These are phyloP conservation scores for Phlegmacium glaucopus DNA, from an alignment of 768 basidiomycete genomes.

Conservation along the genomic window DNA sequence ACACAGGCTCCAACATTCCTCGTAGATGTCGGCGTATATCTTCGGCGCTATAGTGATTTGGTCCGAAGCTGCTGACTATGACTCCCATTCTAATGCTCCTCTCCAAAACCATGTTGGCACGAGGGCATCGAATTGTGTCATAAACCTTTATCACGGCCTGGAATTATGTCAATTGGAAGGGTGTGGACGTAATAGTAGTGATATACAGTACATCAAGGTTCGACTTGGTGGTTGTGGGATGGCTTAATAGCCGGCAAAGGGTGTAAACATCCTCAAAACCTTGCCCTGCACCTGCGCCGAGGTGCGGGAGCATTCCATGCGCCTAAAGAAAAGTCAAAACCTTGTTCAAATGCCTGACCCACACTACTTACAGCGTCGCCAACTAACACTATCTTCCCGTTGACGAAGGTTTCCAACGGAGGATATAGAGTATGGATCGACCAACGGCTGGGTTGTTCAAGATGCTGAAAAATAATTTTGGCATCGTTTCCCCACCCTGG, in stretches of 20 bases:
- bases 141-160: constrained; percentile 48
- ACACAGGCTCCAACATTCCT: constrained; percentile 46
- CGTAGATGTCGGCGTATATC: constrained; percentile 31
- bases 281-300: constrained; percentile 58
- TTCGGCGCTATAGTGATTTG: constrained; percentile 24
- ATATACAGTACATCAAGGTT: constrained; percentile 37
- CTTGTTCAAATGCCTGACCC: background rate
- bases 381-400: constrained; percentile 44
- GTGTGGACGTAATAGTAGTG: background rate
- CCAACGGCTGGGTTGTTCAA: constrained; percentile 49
- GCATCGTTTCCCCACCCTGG: constrained; percentile 46
- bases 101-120: constrained; percentile 46
- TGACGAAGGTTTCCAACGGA: constrained; percentile 40
- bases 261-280: constrained; percentile 55
- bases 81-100: constrained; percentile 39
- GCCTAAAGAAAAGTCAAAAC: constrained; percentile 31
- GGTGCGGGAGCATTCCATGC: constrained; percentile 57
- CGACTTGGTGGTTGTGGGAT: constrained; percentile 33
- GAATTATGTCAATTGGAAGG: background rate
- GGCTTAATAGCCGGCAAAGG: constrained; percentile 41
- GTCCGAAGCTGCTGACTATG: constrained; percentile 40
- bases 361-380: constrained; percentile 46
- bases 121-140: constrained; percentile 39
- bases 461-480: constrained; percentile 35
- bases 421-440: constrained; percentile 46